Percentiles rank a stretch among this genome's conserved stretches.
Conservation (phyloP, 768 basidiomycete species). For the Lentinula detonsa region DNA sequence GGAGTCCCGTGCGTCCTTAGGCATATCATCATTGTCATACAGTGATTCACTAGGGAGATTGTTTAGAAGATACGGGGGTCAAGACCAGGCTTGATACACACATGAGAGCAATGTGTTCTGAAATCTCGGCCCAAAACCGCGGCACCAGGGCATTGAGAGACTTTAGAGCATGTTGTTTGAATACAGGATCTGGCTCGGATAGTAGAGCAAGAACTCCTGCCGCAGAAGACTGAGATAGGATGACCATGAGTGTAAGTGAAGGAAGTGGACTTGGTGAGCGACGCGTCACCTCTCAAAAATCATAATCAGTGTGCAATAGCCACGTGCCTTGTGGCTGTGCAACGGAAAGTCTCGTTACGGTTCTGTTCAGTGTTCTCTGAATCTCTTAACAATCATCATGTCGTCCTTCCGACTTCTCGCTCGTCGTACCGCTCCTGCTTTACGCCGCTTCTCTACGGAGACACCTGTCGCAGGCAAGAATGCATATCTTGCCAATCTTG, state of each 20-base stretch:
- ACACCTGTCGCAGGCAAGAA: constrained; percentile 27
- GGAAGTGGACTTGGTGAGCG: constrained; percentile 26
- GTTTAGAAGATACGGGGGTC: constrained; percentile 10
- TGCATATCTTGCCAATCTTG: constrained; percentile 43
- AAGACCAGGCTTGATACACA: constrained; percentile 31
- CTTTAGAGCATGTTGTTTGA: constrained; percentile 89
- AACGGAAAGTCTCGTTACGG: not conserved
- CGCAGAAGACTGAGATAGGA: constrained; percentile 71
- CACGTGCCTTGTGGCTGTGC: not conserved
- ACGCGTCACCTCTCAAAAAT: constrained; percentile 28
- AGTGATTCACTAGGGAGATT: constrained; percentile 65
- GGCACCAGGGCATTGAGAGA: constrained; percentile 80
- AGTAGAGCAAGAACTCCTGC: constrained; percentile 91
- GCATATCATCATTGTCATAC: constrained; percentile 78
- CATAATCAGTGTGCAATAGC: not conserved
- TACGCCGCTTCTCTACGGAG: constrained; percentile 32
- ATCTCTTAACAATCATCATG: constrained; percentile 25
- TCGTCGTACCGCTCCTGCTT: constrained; percentile 33
- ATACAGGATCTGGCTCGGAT: constrained; percentile 77
- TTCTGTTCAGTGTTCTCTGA: not conserved
- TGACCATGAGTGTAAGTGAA: constrained; percentile 45
- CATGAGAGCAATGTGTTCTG: constrained; percentile 89
- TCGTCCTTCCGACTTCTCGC: constrained; percentile 50
- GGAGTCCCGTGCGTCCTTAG: constrained; percentile 66
- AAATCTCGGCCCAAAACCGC: constrained; percentile 98